Conservation (phyloP, 495 filamentous ascomycete genomes). For the Neurospora africana region DNA sequence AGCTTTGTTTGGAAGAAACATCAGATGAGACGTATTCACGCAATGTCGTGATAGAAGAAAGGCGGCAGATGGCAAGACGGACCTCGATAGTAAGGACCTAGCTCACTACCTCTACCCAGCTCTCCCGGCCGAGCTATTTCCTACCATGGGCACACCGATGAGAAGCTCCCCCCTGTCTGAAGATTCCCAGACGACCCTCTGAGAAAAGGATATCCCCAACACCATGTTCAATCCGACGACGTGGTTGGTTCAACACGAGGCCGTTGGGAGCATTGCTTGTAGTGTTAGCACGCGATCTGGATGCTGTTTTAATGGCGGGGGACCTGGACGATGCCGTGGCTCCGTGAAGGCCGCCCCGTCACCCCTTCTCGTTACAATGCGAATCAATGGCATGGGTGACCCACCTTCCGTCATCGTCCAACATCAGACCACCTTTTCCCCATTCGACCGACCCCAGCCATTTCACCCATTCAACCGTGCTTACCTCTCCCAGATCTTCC, state of each 20-base stretch:
- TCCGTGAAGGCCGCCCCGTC: background rate
- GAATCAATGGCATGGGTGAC: background rate
- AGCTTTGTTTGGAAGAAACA: background rate
- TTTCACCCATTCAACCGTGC: background rate
- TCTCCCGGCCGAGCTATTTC: background rate
- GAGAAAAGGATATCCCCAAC: background rate
- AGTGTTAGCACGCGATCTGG: background rate
- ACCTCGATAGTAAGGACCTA: background rate
- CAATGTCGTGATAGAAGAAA: background rate
- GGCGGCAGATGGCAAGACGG: background rate
- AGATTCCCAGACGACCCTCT: background rate
- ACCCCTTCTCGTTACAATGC: background rate
- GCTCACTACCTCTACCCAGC: background rate
- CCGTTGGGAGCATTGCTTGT: background rate
- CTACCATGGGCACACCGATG: background rate
- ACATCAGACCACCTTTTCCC: constrained; percentile 14
- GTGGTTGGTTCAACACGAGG: background rate
- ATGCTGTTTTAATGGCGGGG: background rate
- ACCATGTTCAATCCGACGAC: background rate
- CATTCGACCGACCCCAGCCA: background rate
- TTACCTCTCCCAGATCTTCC: background rate
- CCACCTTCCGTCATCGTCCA: constrained; percentile 2
- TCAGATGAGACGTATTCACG: background rate
- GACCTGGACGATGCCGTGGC: background rate
- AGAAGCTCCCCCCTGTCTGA: background rate